Conservation (phyloP, 2,329 filamentous ascomycete species). For the Colletotrichum tropicicola region DNA sequence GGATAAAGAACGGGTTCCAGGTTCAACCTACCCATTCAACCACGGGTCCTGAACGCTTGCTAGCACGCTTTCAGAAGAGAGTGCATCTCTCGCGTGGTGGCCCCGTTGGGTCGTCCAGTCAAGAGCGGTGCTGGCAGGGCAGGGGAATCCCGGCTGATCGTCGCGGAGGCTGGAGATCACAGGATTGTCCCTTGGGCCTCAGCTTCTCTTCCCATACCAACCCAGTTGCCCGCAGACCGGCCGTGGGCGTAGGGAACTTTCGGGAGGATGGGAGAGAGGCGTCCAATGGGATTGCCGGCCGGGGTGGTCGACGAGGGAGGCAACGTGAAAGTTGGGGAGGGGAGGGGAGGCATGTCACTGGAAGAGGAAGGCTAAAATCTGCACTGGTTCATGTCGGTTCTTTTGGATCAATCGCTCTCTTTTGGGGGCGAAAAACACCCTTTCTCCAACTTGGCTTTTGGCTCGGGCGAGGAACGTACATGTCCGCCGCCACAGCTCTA, state of each 20-base stretch:
- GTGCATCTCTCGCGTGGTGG: constrained; percentile 27
- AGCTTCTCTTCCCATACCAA: not conserved
- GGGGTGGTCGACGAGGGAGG: not conserved
- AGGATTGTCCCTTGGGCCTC: constrained; percentile 32
- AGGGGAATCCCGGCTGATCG: constrained; percentile 32
- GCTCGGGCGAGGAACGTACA: not conserved
- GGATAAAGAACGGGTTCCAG: constrained; percentile 10
- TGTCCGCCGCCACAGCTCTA: constrained; percentile 9
- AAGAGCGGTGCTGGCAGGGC: constrained; percentile 9
- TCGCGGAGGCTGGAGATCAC: constrained; percentile 34
- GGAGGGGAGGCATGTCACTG: not conserved
- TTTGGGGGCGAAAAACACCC: constrained; percentile 1
- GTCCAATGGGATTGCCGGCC: constrained; percentile 24
- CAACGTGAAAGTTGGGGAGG: not conserved
- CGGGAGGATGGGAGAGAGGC: constrained; percentile 23
- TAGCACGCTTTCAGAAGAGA: constrained; percentile 15
- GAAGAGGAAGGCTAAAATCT: not conserved
- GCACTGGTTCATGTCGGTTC: constrained; percentile 12
- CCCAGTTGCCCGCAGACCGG: not conserved
- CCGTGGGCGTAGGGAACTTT: constrained; percentile 13
- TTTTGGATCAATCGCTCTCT: not conserved
- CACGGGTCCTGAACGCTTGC: constrained; percentile 7
- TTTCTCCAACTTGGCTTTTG: too few species aligned
- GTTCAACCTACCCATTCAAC: constrained; percentile 1
- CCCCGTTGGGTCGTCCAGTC: constrained; percentile 11